These are phyloP conservation scores for Fusarium metavorans DNA, from an alignment of 2,329 filamentous ascomycete genomes.

Conservation along the genomic window DNA sequence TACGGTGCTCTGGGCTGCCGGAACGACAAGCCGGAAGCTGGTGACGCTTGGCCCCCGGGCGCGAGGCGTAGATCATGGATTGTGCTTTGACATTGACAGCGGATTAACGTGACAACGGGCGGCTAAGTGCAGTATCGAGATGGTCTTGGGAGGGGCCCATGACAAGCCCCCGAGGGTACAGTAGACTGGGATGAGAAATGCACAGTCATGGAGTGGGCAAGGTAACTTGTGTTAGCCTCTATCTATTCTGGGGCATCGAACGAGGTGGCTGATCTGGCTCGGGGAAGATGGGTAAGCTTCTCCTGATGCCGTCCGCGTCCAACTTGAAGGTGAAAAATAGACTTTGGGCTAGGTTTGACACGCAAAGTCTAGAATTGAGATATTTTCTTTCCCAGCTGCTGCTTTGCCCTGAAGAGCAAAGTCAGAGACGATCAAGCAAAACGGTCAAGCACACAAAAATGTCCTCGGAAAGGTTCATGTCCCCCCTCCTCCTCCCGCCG, in stretches of 20 bases:
- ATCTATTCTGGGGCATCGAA: slow-evolving; percentile 18
- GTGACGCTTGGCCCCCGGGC: slow-evolving; percentile 12
- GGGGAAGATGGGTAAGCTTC: slow-evolving; percentile 26
- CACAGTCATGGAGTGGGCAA: slow-evolving; percentile 10
- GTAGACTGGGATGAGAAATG: slow-evolving; percentile 19
- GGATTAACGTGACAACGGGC: slow-evolving; percentile 17
- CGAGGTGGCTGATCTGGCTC: slow-evolving; percentile 29
- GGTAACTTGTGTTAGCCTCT: not conserved
- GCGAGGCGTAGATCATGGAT: slow-evolving; percentile 12
- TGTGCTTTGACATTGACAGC: slow-evolving; percentile 11
- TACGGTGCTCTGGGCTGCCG: not conserved
- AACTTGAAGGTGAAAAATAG: slow-evolving; percentile 19
- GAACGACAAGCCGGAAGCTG: slow-evolving; percentile 18
- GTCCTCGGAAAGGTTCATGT: not conserved
- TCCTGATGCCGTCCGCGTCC: slow-evolving; percentile 7
- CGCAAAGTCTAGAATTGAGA: slow-evolving; percentile 18
- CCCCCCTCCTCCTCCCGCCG: not conserved
- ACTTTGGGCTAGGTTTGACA: slow-evolving; percentile 20
- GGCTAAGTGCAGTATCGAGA: not conserved
- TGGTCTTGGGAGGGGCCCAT: not conserved
- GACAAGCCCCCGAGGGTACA: not conserved
- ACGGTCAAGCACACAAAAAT: slow-evolving; percentile 3
- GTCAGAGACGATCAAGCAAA: slow-evolving; percentile 7
- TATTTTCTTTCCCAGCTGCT: slow-evolving; percentile 14
- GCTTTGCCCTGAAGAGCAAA: slow-evolving; percentile 2